phyloP scores from a whole-genome alignment of 129 eudicot species.

The Saposhnikovia divaricata region DNA sequence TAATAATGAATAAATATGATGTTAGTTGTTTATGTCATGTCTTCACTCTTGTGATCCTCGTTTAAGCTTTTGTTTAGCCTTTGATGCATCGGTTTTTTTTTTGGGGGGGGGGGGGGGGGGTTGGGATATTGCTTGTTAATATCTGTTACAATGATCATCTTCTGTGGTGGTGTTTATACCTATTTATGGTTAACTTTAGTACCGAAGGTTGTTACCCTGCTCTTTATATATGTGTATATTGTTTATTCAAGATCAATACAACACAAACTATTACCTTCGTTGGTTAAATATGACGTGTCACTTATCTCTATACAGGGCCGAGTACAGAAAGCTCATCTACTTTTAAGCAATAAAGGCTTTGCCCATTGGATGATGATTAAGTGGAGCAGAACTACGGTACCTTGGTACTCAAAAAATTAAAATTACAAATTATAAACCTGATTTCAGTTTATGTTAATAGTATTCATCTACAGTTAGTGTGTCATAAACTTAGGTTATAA shows the following conservation, averaged over 20 bases:
- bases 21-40: no score
- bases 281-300: neutral
- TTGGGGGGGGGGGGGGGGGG: no score
- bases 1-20: no score
- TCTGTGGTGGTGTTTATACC: no score
- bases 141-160: no score
- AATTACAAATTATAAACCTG: no score
- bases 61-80: no score
- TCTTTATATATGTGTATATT: neutral
- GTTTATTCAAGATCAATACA: neutral
- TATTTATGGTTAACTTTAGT: no score
- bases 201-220: neutral
- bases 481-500: neutral
- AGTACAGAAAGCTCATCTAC: neutral
- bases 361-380: neutral
- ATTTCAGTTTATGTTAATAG: neutral
- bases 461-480: neutral
- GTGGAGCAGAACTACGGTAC: neutral
- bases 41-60: no score
- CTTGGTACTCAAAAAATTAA: neutral
- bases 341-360: neutral
- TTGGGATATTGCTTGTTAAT: no score
- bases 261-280: neutral
- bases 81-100: no score
- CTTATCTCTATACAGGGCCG: neutral